Conservation (phyloP, 306 rosid species). For the Malus sylvestris region DNA sequence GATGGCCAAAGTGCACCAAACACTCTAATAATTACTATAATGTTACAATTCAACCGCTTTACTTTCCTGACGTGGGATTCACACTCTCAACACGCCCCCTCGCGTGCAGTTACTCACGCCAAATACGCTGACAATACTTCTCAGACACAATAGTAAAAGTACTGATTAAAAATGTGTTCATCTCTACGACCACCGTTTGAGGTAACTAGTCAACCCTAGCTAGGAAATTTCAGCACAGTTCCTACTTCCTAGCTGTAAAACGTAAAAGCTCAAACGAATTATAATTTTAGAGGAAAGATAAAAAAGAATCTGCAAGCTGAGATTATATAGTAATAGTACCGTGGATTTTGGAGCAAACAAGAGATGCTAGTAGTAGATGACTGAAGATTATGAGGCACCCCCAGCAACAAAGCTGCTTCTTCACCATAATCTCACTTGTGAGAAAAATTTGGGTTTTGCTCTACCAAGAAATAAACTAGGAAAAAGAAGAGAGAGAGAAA, state of each 20-base stretch:
- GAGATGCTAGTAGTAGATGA: conserved; percentile 38
- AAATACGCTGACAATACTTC: background rate
- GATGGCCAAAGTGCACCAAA: background rate
- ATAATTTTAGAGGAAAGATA: background rate
- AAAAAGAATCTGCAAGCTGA: background rate
- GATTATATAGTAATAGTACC: conserved; percentile 32
- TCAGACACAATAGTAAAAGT: background rate
- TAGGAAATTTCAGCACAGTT: background rate
- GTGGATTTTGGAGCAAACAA: conserved; percentile 63
- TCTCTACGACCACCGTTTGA: background rate
- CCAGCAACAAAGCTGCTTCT: conserved; percentile 33
- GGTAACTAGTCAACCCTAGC: background rate
- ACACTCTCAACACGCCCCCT: background rate
- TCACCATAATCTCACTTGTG: conserved; percentile 19
- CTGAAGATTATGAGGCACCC: conserved; percentile 23
- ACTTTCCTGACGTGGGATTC: background rate
- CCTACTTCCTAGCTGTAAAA: background rate
- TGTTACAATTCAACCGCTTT: background rate
- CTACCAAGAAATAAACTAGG: background rate
- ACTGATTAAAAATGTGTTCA: no score
- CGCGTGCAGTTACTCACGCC: background rate
- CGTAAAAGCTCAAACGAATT: background rate
- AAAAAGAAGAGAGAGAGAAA: background rate
- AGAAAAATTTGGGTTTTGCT: conserved; percentile 25
- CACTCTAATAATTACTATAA: background rate